phyloP scores from a whole-genome alignment of 2,329 filamentous ascomycete species.

The Aotearoamyces nothofagi region DNA sequence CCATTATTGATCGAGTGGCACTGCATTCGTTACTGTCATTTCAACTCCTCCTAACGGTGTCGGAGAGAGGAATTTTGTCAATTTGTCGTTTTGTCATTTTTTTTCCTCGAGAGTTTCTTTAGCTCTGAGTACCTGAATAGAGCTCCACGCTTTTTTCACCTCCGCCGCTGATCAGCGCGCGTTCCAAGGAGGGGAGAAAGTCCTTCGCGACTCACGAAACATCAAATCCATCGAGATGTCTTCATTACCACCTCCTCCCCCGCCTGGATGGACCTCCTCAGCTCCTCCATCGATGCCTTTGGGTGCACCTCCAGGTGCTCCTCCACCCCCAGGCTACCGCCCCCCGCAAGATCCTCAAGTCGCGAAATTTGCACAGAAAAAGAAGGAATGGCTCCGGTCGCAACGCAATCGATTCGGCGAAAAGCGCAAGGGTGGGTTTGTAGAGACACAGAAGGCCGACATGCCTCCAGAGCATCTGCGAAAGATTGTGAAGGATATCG shows the following conservation, averaged over 20 bases:
- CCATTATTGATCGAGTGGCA: no score
- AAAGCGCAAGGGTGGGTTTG: conserved; percentile 90
- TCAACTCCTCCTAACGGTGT: no score
- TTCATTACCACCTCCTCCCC: conserved; percentile 49
- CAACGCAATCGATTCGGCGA: conserved; percentile 91
- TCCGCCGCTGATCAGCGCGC: no score
- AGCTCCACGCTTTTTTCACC: no score
- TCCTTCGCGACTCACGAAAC: no score
- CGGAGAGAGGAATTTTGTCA: no score
- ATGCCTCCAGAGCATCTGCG: conserved; percentile 97
- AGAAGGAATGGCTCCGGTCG: conserved; percentile 91
- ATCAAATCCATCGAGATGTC: conserved; percentile 26
- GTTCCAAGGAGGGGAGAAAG: no score
- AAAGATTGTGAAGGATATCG: conserved; percentile 97
- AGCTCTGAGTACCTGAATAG: no score
- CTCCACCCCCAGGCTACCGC: conserved; percentile 74
- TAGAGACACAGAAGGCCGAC: conserved; percentile 95
- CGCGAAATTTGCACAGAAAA: conserved; percentile 96
- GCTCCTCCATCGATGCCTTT: conserved; percentile 34
- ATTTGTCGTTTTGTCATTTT: no score
- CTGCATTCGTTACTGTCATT: no score
- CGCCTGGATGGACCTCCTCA: conserved; percentile 45
- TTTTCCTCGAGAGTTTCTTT: no score
- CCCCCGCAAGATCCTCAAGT: conserved; percentile 69
- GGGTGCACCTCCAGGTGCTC: conserved; percentile 30